Base-by-base conservation (phyloP, 352 stramenopile genomes). In the Pythium phragmiticola region DNA sequence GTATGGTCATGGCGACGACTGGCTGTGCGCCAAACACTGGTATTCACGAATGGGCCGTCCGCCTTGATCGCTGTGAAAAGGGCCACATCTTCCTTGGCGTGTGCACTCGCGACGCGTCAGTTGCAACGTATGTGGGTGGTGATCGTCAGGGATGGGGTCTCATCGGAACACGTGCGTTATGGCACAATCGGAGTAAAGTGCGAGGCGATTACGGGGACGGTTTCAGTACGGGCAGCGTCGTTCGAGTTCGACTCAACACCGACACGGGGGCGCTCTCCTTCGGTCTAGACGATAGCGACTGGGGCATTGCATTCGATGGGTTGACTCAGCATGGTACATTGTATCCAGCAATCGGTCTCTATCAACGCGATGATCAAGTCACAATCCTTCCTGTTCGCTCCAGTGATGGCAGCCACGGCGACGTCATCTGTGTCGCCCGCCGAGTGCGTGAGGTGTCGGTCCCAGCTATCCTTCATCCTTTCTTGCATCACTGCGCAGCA, bases 81-180 rank as follows among this genome's bases (percentile, higher is more conserved):
- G 88, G 88, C 1, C 88, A 96, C 60, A 93, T 96, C 61, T 96
- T 96, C 47, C 75, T 96, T 54, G 88, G 88, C 33, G 88, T 96
- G 11, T 94, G 84, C 45, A 93, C 87, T 19, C 75, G 88, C 45
- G 85, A 94, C 69, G 88, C 88, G 23, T 95, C 88, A 1, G 83
- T 95, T 7, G 84, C 85, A 45, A 95, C 88, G 0, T 96, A 96
- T 49, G 84, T 96, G 48, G 88, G 88, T 70, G 88, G 88, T 55
- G 88, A 96, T 72, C 80, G 87, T 41, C 87, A 95, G 65, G 88
- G 88, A 17, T 96, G 87, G 87, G 88, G 88, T 12, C 72, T 96
- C 4, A 96, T 96, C 57, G 88, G 88, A 33, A 96, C 88, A 17
- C 82, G 88, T 52, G 88, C 88, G 2, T 64, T 96, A 23, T 96